A percentile compares a stretch with the other conserved stretches of the same genome.
These are phyloP conservation scores for Talinum fruticosum DNA, from an alignment of 148 eudicot genomes.

Conservation along the genomic window DNA sequence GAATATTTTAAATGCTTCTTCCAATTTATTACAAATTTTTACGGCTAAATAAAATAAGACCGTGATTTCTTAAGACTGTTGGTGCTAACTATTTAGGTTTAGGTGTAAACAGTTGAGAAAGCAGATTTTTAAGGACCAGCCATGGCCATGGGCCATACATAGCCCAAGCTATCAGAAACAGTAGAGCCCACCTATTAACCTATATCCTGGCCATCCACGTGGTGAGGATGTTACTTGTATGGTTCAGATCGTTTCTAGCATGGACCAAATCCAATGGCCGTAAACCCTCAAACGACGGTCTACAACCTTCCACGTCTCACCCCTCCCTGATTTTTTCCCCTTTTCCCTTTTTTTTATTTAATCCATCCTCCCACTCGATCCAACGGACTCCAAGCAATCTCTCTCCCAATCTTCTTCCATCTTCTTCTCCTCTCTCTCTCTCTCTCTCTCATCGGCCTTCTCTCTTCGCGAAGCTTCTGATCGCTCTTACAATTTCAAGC, in stretches of 20 bases:
- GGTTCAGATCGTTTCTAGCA: slow-evolving; percentile 16
- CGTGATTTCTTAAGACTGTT: too few species aligned
- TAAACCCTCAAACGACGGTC: slow-evolving; percentile 27
- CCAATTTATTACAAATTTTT: too few species aligned
- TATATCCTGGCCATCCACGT: slow-evolving; percentile 29
- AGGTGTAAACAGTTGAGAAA: background rate
- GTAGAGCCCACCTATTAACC: background rate
- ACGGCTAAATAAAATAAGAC: too few species aligned
- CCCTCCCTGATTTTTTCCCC: background rate
- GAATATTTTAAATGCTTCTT: too few species aligned
- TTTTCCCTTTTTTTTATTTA: slow-evolving; percentile 27
- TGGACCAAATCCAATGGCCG: slow-evolving; percentile 26
- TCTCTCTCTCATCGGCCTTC: background rate
- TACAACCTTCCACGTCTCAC: slow-evolving; percentile 33
- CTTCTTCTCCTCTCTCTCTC: background rate
- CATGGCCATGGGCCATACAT: background rate
- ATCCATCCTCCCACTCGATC: slow-evolving; percentile 17
- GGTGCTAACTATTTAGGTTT: too few species aligned
- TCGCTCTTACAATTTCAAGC: background rate
- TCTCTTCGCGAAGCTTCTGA: slow-evolving; percentile 22
- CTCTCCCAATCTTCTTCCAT: slow-evolving; percentile 1
- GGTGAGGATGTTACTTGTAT: slow-evolving; percentile 24
- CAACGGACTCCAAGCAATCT: slow-evolving; percentile 22
- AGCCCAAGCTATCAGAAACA: background rate
- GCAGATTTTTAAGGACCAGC: background rate